Evolutionary conservation across 768 basidiomycete species (phyloP).

Genomic region (Macrolepiota albuminosa): DNA sequence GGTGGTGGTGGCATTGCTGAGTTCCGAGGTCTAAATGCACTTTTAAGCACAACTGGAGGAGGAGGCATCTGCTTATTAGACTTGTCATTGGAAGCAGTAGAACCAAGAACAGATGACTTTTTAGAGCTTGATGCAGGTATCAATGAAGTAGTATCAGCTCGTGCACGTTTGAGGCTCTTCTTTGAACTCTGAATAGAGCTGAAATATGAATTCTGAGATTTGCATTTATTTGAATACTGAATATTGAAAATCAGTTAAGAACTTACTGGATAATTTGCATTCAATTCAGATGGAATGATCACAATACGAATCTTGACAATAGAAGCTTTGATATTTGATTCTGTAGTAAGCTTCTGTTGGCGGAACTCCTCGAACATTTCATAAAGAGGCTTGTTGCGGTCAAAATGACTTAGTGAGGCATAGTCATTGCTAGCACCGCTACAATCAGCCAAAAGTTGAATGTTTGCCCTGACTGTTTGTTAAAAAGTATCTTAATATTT

Average conservation of each 20-base stretch:
- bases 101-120: neutral
- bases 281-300: neutral
- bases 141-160: neutral
- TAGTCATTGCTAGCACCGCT: slow-evolving; percentile 1
- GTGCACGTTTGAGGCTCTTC: neutral
- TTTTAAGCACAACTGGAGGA: neutral
- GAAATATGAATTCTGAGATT: neutral
- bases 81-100: neutral
- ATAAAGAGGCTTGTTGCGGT: neutral
- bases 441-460: neutral
- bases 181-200: neutral
- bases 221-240: neutral
- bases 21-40: neutral
- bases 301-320: neutral
- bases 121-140: neutral
- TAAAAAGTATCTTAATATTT: no score
- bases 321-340: neutral
- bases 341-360: neutral
- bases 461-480: neutral
- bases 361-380: neutral
- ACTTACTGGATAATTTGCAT: neutral
- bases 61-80: no score
- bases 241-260: neutral
- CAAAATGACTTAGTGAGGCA: slow-evolving; percentile 1
- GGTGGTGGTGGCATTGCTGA: neutral